A percentile compares a stretch with the other conserved stretches of the same genome.
Conservation (phyloP, 2,329 filamentous ascomycete species). For the Aspergillus pseudotamarii region DNA sequence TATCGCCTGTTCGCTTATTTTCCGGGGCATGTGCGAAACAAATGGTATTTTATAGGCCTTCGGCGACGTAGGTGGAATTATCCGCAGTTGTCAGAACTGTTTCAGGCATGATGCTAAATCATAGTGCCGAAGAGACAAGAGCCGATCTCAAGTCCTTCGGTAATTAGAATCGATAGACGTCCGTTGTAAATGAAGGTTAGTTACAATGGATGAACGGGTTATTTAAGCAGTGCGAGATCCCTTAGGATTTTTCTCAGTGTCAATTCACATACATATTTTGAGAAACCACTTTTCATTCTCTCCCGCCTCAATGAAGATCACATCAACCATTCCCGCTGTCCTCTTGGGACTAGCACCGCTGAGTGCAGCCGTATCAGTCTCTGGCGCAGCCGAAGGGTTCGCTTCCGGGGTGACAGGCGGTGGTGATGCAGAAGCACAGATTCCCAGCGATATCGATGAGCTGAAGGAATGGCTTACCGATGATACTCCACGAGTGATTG, state of each 20-base stretch:
- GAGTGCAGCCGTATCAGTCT: constrained; percentile 19
- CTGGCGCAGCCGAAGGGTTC: constrained; percentile 45
- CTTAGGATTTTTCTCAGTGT: background rate
- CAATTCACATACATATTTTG: background rate
- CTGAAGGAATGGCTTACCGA: constrained; percentile 60
- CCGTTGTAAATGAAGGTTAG: background rate
- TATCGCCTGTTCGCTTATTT: background rate
- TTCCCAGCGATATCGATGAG: constrained; percentile 56
- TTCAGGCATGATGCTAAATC: background rate
- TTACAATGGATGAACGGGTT: background rate
- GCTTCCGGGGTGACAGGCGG: constrained; percentile 60
- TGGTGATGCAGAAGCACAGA: constrained; percentile 54
- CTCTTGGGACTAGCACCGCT: background rate
- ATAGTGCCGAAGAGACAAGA: background rate
- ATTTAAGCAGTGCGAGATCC: background rate
- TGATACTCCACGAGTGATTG: constrained; percentile 56
- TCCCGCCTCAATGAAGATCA: background rate
- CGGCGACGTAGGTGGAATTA: background rate
- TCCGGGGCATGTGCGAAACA: background rate
- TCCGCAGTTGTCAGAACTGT: background rate
- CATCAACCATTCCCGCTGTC: background rate
- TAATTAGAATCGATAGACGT: background rate
- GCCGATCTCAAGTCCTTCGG: background rate
- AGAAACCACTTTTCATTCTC: background rate
- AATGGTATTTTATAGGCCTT: background rate